Evolutionary conservation across 2,329 filamentous ascomycete species (phyloP).

Genomic region (Talaromyces sp.): DNA sequence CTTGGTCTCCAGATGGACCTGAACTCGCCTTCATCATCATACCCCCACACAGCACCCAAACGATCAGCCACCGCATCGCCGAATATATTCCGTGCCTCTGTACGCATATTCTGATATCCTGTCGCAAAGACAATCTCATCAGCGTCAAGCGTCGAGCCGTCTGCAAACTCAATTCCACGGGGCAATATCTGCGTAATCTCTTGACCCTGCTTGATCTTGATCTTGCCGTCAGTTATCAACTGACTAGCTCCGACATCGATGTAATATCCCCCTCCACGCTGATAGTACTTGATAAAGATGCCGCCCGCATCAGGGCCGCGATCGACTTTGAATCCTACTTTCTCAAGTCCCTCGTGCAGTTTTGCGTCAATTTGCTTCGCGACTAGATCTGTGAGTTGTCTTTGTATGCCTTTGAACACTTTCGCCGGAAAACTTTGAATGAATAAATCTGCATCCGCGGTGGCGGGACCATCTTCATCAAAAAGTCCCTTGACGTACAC

Average conservation of each 20-base stretch:
- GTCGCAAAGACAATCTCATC: constrained; percentile 61
- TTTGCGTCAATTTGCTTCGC: constrained; percentile 35
- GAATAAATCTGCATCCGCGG: constrained; percentile 63
- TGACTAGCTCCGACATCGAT: constrained; percentile 63
- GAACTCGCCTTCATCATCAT: constrained; percentile 54
- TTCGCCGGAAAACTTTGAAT: constrained; percentile 56
- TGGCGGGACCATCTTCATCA: constrained; percentile 51
- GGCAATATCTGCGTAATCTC: constrained; percentile 54
- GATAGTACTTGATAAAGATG: constrained; percentile 60
- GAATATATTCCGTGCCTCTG: constrained; percentile 58
- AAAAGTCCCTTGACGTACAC: constrained; percentile 53
- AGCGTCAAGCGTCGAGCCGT: constrained; percentile 57
- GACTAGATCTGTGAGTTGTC: constrained; percentile 38
- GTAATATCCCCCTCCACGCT: constrained; percentile 66
- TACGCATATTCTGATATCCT: constrained; percentile 65
- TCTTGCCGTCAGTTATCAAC: constrained; percentile 61
- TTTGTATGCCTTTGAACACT: constrained; percentile 59
- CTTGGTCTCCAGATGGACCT: constrained; percentile 58
- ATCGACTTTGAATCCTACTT: constrained; percentile 60
- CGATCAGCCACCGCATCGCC: constrained; percentile 59
- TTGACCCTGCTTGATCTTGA: constrained; percentile 62
- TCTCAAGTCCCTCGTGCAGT: constrained; percentile 46
- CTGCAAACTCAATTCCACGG: constrained; percentile 50
- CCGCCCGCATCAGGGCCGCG: constrained; percentile 55
- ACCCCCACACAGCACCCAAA: constrained; percentile 60